phyloP scores from a whole-genome alignment of 768 basidiomycete species.

The Suillus sp. region DNA sequence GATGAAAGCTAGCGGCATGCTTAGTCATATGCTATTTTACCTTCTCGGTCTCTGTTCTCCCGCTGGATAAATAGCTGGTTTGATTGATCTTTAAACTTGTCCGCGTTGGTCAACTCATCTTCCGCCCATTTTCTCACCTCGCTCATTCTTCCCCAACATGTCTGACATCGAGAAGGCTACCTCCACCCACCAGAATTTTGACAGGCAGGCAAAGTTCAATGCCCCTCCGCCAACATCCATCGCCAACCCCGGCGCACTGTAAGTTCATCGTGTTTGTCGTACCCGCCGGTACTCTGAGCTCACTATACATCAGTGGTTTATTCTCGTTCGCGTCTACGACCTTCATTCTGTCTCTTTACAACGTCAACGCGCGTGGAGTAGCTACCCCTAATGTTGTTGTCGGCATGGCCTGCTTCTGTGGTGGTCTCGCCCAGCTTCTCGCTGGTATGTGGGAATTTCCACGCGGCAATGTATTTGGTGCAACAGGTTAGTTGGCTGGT shows the following conservation, averaged over 20 bases:
- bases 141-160: slow-evolving; percentile 25
- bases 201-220: background rate
- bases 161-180: slow-evolving; percentile 39
- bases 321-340: slow-evolving; percentile 86
- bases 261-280: slow-evolving; percentile 9
- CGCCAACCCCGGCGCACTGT: slow-evolving; percentile 57
- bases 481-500: slow-evolving; percentile 54
- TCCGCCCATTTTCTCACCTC: background rate
- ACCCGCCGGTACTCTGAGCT: background rate
- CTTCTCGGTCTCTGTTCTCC: background rate
- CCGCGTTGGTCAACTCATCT: background rate
- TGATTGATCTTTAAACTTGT: background rate
- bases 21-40: background rate
- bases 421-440: slow-evolving; percentile 82
- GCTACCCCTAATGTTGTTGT: slow-evolving; percentile 67
- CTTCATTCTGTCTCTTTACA: slow-evolving; percentile 76
- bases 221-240: slow-evolving; percentile 39
- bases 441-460: slow-evolving; percentile 92
- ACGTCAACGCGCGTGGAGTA: slow-evolving; percentile 58
- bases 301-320: slow-evolving; percentile 53
- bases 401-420: slow-evolving; percentile 85
- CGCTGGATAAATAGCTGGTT: background rate
- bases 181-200: slow-evolving; percentile 25
- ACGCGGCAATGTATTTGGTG: slow-evolving; percentile 69
- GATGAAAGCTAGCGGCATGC: background rate